Evolutionary conservation across 306 rosid species (phyloP).

Genomic region (Sicyos baderoa): DNA sequence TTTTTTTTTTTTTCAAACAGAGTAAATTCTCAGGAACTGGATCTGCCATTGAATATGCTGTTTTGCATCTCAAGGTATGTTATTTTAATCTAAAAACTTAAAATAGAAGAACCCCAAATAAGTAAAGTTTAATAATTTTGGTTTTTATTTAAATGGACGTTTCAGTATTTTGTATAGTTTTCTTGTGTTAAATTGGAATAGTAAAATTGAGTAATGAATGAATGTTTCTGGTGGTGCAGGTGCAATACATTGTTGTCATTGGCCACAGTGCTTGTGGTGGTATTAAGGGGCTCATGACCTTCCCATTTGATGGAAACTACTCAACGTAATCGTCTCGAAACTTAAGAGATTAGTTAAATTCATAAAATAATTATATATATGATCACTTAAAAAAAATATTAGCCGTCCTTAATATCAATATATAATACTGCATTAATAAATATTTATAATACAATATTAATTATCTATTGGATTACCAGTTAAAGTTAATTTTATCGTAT

Average conservation of each 20-base stretch:
- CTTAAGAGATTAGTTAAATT: too few species aligned
- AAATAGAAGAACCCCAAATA: too few species aligned
- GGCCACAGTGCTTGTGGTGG: conserved; percentile 97
- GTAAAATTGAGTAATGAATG: background rate
- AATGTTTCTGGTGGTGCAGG: conserved; percentile 29
- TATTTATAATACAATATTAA: too few species aligned
- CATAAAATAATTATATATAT: too few species aligned
- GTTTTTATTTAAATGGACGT: too few species aligned
- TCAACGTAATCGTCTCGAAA: conserved; percentile 46
- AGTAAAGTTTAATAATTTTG: background rate
- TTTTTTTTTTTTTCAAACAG: conserved; percentile 26
- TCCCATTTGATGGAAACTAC: conserved; percentile 49
- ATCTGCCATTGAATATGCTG: conserved; percentile 82
- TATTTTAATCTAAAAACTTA: too few species aligned
- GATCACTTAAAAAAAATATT: too few species aligned
- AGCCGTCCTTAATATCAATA: too few species aligned
- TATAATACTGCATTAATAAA: too few species aligned
- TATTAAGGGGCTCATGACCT: conserved; percentile 71
- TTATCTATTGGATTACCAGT: background rate
- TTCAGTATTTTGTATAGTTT: background rate
- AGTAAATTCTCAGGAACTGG: conserved; percentile 56
- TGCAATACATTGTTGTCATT: conserved; percentile 58
- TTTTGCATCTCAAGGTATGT: conserved; percentile 89
- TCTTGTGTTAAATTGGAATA: background rate
- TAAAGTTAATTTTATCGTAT: background rate